A percentile compares a stretch with the other conserved stretches of the same genome.
These are phyloP conservation scores for Mucor circinelloides DNA, from an alignment of 371 early-diverging fungal species.

Conservation along the genomic window DNA sequence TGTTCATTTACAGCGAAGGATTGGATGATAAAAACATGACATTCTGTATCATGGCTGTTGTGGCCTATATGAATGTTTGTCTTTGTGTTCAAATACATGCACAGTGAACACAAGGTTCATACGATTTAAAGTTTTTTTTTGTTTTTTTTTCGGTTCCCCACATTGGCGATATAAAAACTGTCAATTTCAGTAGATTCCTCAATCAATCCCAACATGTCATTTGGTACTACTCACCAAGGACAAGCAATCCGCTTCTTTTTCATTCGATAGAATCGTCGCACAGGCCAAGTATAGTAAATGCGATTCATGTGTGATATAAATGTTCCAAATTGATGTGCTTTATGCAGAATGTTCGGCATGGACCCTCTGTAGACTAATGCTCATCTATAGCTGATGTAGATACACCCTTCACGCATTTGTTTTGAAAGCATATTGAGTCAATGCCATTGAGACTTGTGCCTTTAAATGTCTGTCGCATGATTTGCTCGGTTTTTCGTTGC, in stretches of 20 bases:
- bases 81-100: background rate
- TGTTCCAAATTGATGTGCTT: background rate
- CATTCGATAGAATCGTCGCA: slow-evolving; percentile 1
- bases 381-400: too few species aligned
- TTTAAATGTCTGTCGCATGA: background rate
- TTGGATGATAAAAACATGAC: background rate
- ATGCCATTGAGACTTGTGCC: background rate
- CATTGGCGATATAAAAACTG: slow-evolving; percentile 4
- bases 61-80: background rate
- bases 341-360: background rate
- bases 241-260: background rate
- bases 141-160: background rate
- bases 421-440: too few species aligned
- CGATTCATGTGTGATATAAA: background rate
- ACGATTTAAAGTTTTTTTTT: background rate
- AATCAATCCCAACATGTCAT: background rate
- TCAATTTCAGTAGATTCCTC: background rate
- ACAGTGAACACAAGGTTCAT: background rate
- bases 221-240: background rate
- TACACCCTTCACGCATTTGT: too few species aligned
- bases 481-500: background rate
- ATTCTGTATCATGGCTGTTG: too few species aligned
- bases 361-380: too few species aligned
- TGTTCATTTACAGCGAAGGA: background rate
- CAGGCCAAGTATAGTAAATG: slow-evolving; percentile 4